Evolutionary conservation across 768 basidiomycete genomes (phyloP).

Genomic region (Butyriboletus loyo): DNA sequence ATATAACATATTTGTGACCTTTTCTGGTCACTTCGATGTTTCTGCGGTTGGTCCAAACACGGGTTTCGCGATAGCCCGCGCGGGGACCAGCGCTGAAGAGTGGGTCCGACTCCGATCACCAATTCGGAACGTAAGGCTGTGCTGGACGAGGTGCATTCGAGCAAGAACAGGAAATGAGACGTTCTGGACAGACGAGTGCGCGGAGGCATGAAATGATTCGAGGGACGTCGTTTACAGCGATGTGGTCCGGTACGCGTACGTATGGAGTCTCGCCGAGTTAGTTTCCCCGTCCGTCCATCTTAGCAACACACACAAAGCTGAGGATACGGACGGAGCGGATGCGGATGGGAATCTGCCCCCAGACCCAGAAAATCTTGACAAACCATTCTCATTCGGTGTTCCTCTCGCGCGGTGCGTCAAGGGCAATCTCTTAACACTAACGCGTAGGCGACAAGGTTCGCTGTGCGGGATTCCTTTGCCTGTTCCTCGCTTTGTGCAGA

Average conservation of each 20-base stretch:
- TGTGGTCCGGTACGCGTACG: constrained; percentile 71
- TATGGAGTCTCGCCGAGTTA: constrained; percentile 75
- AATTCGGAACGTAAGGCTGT: constrained; percentile 19
- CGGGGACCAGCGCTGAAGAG: background rate
- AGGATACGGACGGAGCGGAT: background rate
- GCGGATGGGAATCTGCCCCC: background rate
- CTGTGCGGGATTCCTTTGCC: too few relatives aligned
- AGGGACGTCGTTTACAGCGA: constrained; percentile 79
- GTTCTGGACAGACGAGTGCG: constrained; percentile 51
- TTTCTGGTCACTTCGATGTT: constrained; percentile 43
- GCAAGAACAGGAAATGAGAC: constrained; percentile 10
- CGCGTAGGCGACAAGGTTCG: constrained; percentile 38
- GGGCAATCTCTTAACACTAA: constrained; percentile 40
- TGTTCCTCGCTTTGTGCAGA: too few relatives aligned
- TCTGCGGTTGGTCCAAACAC: constrained; percentile 26
- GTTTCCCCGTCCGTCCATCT: constrained; percentile 34
- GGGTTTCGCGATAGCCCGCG: constrained; percentile 1
- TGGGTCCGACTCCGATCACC: constrained; percentile 14
- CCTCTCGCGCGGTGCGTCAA: constrained; percentile 41
- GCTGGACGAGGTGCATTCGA: background rate
- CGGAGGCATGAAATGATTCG: constrained; percentile 61
- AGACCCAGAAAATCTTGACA: background rate
- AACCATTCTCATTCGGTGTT: constrained; percentile 24
- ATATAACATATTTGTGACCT: constrained; percentile 55
- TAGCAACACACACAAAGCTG: background rate